These are phyloP conservation scores for Ophiosphaerella korrae DNA, from an alignment of 2,329 filamentous ascomycete species.

Conservation along the genomic window DNA sequence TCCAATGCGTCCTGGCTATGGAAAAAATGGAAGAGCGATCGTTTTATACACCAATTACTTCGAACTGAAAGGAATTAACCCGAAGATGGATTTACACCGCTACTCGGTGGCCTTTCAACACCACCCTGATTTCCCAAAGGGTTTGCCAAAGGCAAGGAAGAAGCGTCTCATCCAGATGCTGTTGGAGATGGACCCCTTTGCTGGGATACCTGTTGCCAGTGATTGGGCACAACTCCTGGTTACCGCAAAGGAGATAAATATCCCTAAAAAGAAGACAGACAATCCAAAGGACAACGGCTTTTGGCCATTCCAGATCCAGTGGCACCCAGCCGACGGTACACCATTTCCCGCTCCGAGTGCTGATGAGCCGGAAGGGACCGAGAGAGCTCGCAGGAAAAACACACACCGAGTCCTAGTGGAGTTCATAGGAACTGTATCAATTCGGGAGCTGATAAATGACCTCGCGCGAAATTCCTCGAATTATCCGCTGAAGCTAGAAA, in stretches of 20 bases:
- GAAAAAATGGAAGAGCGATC: slow-evolving; percentile 44
- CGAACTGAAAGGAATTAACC: slow-evolving; percentile 39
- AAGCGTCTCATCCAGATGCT: slow-evolving; percentile 56
- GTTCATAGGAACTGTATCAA: slow-evolving; percentile 28
- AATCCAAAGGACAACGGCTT: too few species aligned
- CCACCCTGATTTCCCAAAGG: slow-evolving; percentile 26
- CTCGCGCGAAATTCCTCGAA: slow-evolving; percentile 48
- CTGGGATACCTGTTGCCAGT: slow-evolving; percentile 39
- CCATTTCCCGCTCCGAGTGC: slow-evolving; percentile 20
- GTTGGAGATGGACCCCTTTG: slow-evolving; percentile 39
- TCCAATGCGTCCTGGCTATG: slow-evolving; percentile 39
- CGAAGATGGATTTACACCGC: slow-evolving; percentile 27
- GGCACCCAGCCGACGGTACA: slow-evolving; percentile 32
- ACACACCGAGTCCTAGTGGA: slow-evolving; percentile 27
- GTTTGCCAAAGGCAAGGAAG: slow-evolving; percentile 50
- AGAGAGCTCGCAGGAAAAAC: slow-evolving; percentile 21
- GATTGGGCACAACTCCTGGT: slow-evolving; percentile 46
- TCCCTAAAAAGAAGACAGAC: slow-evolving; percentile 18
- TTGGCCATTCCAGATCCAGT: slow-evolving; percentile 8
- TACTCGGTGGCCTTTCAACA: slow-evolving; percentile 39
- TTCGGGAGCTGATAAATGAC: slow-evolving; percentile 50
- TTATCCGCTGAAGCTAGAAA: slow-evolving; percentile 55
- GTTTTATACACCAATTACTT: slow-evolving; percentile 51
- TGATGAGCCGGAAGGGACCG: slow-evolving; percentile 20
- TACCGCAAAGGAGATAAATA: background rate